Evolutionary conservation across 768 basidiomycete genomes (phyloP).

Genomic region (Mycena epipterygia): DNA sequence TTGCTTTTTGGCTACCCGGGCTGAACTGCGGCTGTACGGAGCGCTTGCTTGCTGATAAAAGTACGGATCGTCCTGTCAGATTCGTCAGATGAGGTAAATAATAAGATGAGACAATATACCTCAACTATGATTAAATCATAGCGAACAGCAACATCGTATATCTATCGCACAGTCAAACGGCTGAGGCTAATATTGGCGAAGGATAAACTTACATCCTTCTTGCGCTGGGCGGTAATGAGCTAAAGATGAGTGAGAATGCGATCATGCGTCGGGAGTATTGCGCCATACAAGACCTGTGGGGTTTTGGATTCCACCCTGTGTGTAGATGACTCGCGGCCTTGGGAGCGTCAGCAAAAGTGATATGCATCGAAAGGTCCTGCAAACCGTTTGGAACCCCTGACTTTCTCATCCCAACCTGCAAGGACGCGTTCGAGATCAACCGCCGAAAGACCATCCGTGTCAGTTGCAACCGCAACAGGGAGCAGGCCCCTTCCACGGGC

Average conservation of each 20-base stretch:
- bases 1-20: constrained; percentile 20
- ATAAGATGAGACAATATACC: not conserved
- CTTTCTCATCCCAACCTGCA: constrained; percentile 65
- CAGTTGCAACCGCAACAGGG: constrained; percentile 64
- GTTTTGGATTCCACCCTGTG: constrained; percentile 74
- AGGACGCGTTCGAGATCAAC: constrained; percentile 66
- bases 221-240: constrained; percentile 31
- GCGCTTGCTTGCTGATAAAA: constrained; percentile 66
- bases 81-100: constrained; percentile 57
- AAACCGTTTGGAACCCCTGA: constrained; percentile 58
- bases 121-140: constrained; percentile 57
- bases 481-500: constrained; percentile 41
- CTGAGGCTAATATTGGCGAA: constrained; percentile 60
- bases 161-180: constrained; percentile 56
- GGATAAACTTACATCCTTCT: constrained; percentile 14
- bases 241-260: not conserved
- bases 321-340: constrained; percentile 68
- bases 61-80: constrained; percentile 76
- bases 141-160: constrained; percentile 74
- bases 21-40: constrained; percentile 19
- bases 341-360: not conserved
- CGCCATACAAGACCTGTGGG: constrained; percentile 65
- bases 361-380: constrained; percentile 10
- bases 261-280: not conserved
- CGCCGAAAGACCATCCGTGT: constrained; percentile 67